These are phyloP conservation scores for Cyclotella choctawhatcheeana DNA, from an alignment of 108 stramenopile genomes.

Conservation along the genomic window DNA sequence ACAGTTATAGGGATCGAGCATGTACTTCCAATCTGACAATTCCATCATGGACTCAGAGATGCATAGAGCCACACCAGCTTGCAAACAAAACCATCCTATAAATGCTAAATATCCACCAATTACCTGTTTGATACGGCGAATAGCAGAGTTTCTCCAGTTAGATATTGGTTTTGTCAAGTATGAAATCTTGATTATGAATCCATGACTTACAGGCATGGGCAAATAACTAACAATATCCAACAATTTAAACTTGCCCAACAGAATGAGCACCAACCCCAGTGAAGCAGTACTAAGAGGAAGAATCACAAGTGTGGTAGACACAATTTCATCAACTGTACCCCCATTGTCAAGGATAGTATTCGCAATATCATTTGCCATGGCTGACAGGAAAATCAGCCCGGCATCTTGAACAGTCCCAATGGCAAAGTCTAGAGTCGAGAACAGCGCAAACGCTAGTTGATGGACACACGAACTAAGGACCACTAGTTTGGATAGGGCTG, in stretches of 20 bases:
- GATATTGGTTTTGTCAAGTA: no score
- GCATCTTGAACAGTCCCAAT: conserved; percentile 97
- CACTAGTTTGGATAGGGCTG: conserved; percentile 80
- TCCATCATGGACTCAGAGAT: conserved; percentile 71
- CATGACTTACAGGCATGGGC: conserved; percentile 60
- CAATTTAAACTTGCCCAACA: conserved; percentile 83
- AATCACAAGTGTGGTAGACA: conserved; percentile 73
- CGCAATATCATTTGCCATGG: conserved; percentile 88
- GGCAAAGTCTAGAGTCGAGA: conserved; percentile 85
- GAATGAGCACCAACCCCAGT: conserved; percentile 83
- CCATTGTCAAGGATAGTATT: conserved; percentile 58
- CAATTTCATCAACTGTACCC: conserved; percentile 62
- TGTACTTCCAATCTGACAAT: conserved; percentile 64
- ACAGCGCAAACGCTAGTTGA: conserved; percentile 80
- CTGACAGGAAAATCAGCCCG: conserved; percentile 90
- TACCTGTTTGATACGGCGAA: conserved; percentile 2
- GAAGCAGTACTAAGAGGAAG: conserved; percentile 81
- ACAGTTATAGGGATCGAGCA: conserved; percentile 54
- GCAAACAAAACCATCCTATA: conserved; percentile 94
- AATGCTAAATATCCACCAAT: conserved; percentile 91
- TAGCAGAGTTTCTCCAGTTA: no score
- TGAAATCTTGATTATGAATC: no score
- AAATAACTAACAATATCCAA: conserved; percentile 90
- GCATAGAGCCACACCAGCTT: conserved; percentile 87
- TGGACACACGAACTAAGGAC: conserved; percentile 85